A percentile compares a stretch with the other conserved stretches of the same genome.
Conservation (phyloP, 176 grass and related monocot species). For the Phragmites australis region DNA sequence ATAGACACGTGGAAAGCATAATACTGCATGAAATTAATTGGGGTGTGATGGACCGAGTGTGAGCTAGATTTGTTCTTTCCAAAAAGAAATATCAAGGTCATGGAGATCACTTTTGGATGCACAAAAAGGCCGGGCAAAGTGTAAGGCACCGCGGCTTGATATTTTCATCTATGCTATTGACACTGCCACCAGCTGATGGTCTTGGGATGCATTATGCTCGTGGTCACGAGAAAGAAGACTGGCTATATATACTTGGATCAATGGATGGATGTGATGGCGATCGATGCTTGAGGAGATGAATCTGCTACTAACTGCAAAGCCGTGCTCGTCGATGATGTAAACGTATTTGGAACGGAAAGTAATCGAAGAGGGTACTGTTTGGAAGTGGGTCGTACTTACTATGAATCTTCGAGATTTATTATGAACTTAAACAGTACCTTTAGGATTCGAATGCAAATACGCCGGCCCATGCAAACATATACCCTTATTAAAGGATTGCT, state of each 20-base stretch:
- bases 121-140: not conserved
- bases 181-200: not conserved
- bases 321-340: not conserved
- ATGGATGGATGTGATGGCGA: not conserved
- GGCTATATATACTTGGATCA: not conserved
- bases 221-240: conserved; percentile 30
- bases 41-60: too few species aligned
- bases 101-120: not conserved
- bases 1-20: too few species aligned
- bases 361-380: not conserved
- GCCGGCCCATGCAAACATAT: too few species aligned
- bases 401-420: too few species aligned
- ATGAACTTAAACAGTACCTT: too few species aligned
- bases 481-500: too few species aligned
- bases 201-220: not conserved
- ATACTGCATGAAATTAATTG: too few species aligned
- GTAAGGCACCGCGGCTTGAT: not conserved
- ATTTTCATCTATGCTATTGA: not conserved
- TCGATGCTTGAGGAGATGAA: not conserved
- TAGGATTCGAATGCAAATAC: too few species aligned
- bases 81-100: too few species aligned
- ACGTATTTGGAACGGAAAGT: not conserved
- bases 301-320: not conserved
- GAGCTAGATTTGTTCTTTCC: too few species aligned
- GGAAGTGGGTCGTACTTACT: not conserved